A percentile compares a stretch with the other conserved stretches of the same genome.
These are phyloP conservation scores for Jasminum sambac DNA, from an alignment of 257 asterid species.

Conservation along the genomic window DNA sequence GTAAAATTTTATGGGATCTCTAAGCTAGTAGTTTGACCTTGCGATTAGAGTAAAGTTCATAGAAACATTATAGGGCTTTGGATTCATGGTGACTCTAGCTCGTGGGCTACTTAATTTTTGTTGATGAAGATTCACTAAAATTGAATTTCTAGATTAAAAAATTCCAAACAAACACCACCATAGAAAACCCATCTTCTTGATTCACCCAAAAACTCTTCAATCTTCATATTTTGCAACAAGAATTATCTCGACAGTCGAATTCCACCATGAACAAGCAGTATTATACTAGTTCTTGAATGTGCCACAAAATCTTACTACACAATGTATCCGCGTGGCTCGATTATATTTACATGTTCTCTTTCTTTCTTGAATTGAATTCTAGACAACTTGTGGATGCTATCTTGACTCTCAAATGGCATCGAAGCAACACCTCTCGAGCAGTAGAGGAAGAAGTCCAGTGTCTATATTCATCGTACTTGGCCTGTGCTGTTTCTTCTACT, in stretches of 20 bases:
- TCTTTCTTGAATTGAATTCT: conserved; percentile 8
- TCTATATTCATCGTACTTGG: conserved; percentile 61
- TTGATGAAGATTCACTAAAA: not conserved
- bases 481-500: conserved; percentile 75
- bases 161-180: not conserved
- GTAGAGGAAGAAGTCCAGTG: conserved; percentile 58
- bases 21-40: not conserved
- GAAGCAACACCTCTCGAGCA: conserved; percentile 52
- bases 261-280: no score
- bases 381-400: conserved; percentile 39
- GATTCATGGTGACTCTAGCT: not conserved
- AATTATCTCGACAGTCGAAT: no score
- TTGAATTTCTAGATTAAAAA: not conserved
- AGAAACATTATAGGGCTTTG: not conserved
- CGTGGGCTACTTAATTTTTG: not conserved
- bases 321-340: not conserved
- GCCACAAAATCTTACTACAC: not conserved
- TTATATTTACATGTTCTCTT: conserved; percentile 15
- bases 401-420: conserved; percentile 56
- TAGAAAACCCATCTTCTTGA: no score
- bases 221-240: no score
- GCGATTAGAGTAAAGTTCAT: not conserved
- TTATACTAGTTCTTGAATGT: no score
- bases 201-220: no score
- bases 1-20: not conserved